Conservation (phyloP, 1,139 yeast genomes). For the Geotrichum reessii region DNA sequence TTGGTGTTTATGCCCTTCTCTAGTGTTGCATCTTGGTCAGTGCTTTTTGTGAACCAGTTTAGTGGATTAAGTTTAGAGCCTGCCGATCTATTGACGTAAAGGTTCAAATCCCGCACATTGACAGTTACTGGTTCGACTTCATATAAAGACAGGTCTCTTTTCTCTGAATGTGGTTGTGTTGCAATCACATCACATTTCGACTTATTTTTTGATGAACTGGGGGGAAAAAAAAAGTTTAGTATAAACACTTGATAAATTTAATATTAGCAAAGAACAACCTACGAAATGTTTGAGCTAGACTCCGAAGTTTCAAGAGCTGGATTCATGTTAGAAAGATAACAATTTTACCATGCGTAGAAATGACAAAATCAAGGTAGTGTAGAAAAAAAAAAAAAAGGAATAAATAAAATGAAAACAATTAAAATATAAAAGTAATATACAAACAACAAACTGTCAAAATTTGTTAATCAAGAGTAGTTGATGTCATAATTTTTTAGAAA, state of each 20-base stretch:
- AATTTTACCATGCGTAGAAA: neutral
- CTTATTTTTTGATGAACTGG: neutral
- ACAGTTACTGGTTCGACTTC: constrained; percentile 14
- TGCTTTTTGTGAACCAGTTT: constrained; percentile 4
- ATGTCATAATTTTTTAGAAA: no score
- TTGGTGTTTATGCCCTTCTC: neutral
- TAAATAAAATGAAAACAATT: neutral
- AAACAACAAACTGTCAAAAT: no score
- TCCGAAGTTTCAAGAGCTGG: neutral
- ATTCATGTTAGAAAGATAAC: neutral
- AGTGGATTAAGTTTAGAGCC: neutral
- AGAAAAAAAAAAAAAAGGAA: neutral
- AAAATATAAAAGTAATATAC: no score
- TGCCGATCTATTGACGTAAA: constrained; percentile 2
- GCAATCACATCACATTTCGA: neutral
- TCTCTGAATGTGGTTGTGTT: constrained; percentile 1
- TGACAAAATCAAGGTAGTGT: neutral
- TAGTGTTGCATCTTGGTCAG: neutral
- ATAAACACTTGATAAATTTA: neutral
- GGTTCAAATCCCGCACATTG: constrained; percentile 13
- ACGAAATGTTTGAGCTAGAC: neutral
- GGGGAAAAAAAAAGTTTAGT: neutral
- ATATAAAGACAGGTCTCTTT: constrained; percentile 5
- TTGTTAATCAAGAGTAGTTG: no score
- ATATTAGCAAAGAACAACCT: neutral